Percentiles rank a stretch among this genome's conserved stretches.
Evolutionary conservation across 257 asterid genomes (phyloP).

Genomic region (Nicotiana paniculata): DNA sequence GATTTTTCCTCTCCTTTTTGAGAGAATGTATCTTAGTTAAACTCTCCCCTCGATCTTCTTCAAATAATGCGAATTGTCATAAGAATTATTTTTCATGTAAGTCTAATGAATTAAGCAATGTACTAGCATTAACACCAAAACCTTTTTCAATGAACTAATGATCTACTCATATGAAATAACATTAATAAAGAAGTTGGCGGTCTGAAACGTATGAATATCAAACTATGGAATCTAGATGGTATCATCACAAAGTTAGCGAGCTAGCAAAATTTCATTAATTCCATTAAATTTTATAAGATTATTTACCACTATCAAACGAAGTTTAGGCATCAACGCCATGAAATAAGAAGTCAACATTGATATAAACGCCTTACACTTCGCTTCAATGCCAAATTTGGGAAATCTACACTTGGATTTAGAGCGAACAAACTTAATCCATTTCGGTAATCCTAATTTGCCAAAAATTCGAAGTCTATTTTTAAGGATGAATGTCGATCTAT

Average conservation of each 20-base stretch:
- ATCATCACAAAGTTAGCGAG: not conserved
- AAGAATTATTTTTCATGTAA: not conserved
- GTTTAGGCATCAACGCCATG: not conserved
- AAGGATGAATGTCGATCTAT: not conserved
- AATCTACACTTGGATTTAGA: not conserved
- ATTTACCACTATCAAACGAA: not conserved
- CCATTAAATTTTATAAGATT: not conserved
- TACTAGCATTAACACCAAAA: not conserved
- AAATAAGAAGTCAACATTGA: not conserved
- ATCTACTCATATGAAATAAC: not conserved
- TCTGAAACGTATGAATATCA: not conserved
- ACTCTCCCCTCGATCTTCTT: not conserved
- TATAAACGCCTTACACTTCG: not conserved
- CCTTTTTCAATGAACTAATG: not conserved
- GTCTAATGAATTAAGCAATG: not conserved
- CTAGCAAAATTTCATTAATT: not conserved
- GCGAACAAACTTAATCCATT: not conserved
- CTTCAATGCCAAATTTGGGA: not conserved
- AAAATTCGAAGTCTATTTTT: not conserved
- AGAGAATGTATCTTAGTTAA: not conserved
- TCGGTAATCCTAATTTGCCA: not conserved
- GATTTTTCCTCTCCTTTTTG: not conserved
- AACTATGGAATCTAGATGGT: not conserved
- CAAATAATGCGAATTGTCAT: not conserved
- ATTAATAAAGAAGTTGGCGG: not conserved